Percentiles rank a stretch among this genome's conserved stretches.
Conservation (phyloP, 2,329 filamentous ascomycete species). For the Onygena corvina region DNA sequence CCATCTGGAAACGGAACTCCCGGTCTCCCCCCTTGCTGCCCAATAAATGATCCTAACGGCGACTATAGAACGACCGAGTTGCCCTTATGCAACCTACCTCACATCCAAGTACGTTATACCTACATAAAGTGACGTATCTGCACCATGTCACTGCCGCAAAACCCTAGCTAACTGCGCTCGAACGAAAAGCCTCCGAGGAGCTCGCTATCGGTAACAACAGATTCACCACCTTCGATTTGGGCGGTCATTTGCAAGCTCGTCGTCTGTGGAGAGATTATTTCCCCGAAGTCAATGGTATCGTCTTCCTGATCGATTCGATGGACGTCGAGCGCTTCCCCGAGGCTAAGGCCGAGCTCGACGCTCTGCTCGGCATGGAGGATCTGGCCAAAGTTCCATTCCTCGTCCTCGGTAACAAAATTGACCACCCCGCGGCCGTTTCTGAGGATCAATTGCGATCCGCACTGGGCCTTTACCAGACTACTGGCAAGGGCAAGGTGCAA, state of each 20-base stretch:
- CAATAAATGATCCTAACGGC: conserved; percentile 9
- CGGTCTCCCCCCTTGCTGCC: neutral
- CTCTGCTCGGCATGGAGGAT: conserved; percentile 92
- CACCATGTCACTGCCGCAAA: neutral
- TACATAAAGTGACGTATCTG: neutral
- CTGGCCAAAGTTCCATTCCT: conserved; percentile 91
- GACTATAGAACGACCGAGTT: conserved; percentile 71
- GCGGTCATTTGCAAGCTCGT: conserved; percentile 87
- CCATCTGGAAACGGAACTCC: conserved; percentile 8
- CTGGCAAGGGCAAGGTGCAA: conserved; percentile 87
- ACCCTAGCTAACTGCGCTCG: neutral
- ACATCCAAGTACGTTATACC: conserved; percentile 61
- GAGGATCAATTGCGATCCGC: conserved; percentile 91
- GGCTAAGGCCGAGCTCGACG: conserved; percentile 93
- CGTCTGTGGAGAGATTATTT: conserved; percentile 96
- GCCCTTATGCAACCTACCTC: conserved; percentile 82
- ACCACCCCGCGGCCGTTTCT: conserved; percentile 87
- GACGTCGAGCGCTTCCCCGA: conserved; percentile 90
- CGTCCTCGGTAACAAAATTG: conserved; percentile 97
- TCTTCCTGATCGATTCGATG: conserved; percentile 96
- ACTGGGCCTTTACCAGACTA: conserved; percentile 89
- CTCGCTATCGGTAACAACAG: conserved; percentile 84
- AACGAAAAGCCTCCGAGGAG: conserved; percentile 66
- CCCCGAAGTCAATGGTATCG: conserved; percentile 89
- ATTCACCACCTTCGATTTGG: conserved; percentile 89